Percentiles rank a stretch among this genome's conserved stretches.
These are phyloP conservation scores for Bjerkandera adusta DNA, from an alignment of 1,284 basidiomycete genomes.

Conservation along the genomic window DNA sequence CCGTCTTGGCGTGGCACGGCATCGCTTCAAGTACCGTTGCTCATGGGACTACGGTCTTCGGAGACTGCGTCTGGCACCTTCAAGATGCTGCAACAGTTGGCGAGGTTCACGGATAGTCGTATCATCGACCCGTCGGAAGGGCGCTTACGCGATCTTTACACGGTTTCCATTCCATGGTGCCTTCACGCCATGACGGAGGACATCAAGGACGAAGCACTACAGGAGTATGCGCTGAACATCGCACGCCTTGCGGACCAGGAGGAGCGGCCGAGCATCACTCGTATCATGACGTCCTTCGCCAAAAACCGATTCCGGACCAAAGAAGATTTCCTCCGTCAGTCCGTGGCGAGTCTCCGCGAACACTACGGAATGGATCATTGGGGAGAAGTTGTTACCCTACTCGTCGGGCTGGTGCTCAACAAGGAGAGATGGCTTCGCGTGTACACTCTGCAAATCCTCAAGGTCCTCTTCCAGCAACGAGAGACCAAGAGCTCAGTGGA, in stretches of 20 bases:
- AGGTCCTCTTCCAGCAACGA: conserved; percentile 84
- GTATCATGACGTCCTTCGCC: conserved; percentile 88
- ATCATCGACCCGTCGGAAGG: conserved; percentile 75
- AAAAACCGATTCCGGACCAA: conserved; percentile 88
- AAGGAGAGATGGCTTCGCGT: conserved; percentile 80
- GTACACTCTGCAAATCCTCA: conserved; percentile 85
- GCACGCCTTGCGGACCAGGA: conserved; percentile 71
- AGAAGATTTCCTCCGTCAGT: conserved; percentile 93
- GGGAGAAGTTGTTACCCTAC: conserved; percentile 77
- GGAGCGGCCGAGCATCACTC: conserved; percentile 73
- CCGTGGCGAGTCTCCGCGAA: conserved; percentile 81
- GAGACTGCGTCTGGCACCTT: conserved; percentile 70
- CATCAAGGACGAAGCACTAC: conserved; percentile 57
- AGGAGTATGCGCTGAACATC: conserved; percentile 76
- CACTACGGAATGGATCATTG: conserved; percentile 71
- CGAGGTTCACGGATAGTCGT: conserved; percentile 59
- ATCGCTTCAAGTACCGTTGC: conserved; percentile 72
- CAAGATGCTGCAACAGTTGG: conserved; percentile 64
- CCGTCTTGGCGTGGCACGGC: conserved; percentile 69
- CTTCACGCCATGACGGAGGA: conserved; percentile 76
- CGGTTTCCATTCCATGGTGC: conserved; percentile 87
- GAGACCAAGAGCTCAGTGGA: conserved; percentile 77
- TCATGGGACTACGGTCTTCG: conserved; percentile 83
- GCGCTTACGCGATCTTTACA: conserved; percentile 83
- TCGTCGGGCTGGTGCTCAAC: conserved; percentile 88